A percentile compares a stretch with the other conserved stretches of the same genome.
Conservation (phyloP, 2,329 filamentous ascomycete genomes). For the Xylariaceae sp. region DNA sequence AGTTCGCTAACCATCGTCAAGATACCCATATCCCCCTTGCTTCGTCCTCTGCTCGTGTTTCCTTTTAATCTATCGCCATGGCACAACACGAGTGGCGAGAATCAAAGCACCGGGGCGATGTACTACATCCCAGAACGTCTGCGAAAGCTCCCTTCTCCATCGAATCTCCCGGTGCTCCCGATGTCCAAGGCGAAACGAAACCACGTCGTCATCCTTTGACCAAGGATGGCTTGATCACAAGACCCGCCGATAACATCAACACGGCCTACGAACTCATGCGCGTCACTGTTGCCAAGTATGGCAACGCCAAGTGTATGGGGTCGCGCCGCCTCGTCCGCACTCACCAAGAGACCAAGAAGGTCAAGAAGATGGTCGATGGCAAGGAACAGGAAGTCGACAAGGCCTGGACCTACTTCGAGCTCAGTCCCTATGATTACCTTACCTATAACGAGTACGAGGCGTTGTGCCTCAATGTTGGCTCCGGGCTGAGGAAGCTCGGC, state of each 20-base stretch:
- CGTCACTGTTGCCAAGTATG: conserved; percentile 69
- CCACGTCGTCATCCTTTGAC: conserved; percentile 70
- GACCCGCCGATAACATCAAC: conserved; percentile 68
- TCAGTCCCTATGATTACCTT: conserved; percentile 78
- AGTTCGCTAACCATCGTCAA: neutral
- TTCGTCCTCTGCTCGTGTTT: neutral
- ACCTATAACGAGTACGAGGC: conserved; percentile 81
- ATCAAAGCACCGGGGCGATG: conserved; percentile 38
- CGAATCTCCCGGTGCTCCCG: conserved; percentile 68
- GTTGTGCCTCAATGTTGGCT: conserved; percentile 69
- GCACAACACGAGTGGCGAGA: conserved; percentile 41
- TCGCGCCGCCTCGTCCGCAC: conserved; percentile 76
- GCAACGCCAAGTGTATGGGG: conserved; percentile 70
- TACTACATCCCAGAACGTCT: conserved; percentile 53
- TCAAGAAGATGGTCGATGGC: conserved; percentile 87
- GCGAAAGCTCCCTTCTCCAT: conserved; percentile 72
- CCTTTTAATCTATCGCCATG: conserved; percentile 22
- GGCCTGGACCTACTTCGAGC: conserved; percentile 88
- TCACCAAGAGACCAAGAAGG: conserved; percentile 84
- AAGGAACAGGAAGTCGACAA: conserved; percentile 82
- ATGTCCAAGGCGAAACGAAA: conserved; percentile 75
- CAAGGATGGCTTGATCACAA: conserved; percentile 66
- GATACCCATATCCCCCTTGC: neutral
- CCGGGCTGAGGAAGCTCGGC: conserved; percentile 75
- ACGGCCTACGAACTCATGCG: conserved; percentile 80